These are phyloP conservation scores for Trametes sanguinea DNA, from an alignment of 768 basidiomycete genomes.

Conservation along the genomic window DNA sequence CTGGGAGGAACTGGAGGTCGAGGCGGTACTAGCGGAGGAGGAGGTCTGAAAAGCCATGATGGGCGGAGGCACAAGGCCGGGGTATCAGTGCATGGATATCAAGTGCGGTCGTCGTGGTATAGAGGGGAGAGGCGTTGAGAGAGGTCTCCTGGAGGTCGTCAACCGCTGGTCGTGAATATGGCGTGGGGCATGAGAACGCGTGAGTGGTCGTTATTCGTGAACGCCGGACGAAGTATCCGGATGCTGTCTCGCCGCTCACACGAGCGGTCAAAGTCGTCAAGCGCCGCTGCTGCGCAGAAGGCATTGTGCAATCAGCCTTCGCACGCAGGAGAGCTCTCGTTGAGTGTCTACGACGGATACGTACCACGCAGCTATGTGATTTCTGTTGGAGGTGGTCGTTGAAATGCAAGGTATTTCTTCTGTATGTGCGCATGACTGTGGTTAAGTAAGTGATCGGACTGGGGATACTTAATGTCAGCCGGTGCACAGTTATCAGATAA, in stretches of 20 bases:
- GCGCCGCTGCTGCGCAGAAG: conserved; percentile 4
- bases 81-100: conserved; percentile 14
- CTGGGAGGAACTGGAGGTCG: conserved; percentile 3
- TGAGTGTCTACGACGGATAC: neutral
- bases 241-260: conserved; percentile 1
- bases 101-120: conserved; percentile 7
- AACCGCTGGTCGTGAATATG: neutral
- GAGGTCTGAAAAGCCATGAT: conserved; percentile 6
- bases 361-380: neutral
- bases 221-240: neutral
- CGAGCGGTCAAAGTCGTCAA: conserved; percentile 1
- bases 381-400: neutral
- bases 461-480: no score
- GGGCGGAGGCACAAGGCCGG: neutral
- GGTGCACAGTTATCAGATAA: neutral
- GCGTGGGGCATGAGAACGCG: conserved; percentile 17
- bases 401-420: no score
- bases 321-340: neutral
- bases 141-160: conserved; percentile 1
- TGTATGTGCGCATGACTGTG: no score
- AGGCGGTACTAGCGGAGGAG: conserved; percentile 7
- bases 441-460: no score
- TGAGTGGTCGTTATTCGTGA: neutral
- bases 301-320: neutral
- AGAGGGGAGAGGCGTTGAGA: neutral